Evolutionary conservation across 2,329 filamentous ascomycete species (phyloP).

Genomic region (Xylaria polymorpha): DNA sequence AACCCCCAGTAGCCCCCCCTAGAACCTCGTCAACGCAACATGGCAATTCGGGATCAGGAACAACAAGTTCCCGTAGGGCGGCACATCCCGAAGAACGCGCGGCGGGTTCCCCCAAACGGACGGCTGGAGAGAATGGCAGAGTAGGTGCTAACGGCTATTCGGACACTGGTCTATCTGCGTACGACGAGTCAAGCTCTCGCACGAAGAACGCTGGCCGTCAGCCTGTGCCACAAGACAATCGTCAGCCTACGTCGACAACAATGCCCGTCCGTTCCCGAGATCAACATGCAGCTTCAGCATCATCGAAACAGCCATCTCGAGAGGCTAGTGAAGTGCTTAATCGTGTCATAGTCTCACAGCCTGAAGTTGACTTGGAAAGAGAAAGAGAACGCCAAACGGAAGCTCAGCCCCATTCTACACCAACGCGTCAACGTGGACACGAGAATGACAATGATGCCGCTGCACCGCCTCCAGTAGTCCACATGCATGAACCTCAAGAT

Average conservation of each 20-base stretch:
- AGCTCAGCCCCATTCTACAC: slow-evolving; percentile 57
- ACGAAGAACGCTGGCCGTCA: slow-evolving; percentile 53
- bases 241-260: slow-evolving; percentile 50
- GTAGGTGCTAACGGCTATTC: slow-evolving; percentile 52
- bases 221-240: slow-evolving; percentile 54
- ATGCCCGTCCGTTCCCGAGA: slow-evolving; percentile 60
- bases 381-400: slow-evolving; percentile 77
- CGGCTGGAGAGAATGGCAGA: slow-evolving; percentile 51
- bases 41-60: slow-evolving; percentile 50
- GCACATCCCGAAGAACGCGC: slow-evolving; percentile 60
- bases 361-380: slow-evolving; percentile 77
- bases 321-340: slow-evolving; percentile 85
- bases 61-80: slow-evolving; percentile 57
- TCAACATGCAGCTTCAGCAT: slow-evolving; percentile 58
- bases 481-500: slow-evolving; percentile 55
- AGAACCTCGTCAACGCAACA: slow-evolving; percentile 82
- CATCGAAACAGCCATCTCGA: slow-evolving; percentile 70
- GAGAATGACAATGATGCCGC: slow-evolving; percentile 49
- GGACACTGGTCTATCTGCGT: slow-evolving; percentile 43
- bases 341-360: slow-evolving; percentile 79
- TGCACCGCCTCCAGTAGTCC: slow-evolving; percentile 59
- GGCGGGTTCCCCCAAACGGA: slow-evolving; percentile 57
- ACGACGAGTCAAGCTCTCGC: slow-evolving; percentile 54
- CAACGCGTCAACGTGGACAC: slow-evolving; percentile 49
- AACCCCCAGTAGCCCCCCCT: slow-evolving; percentile 79